Conservation (phyloP, 2,329 filamentous ascomycete genomes). For the Fusarium bactridioides region DNA sequence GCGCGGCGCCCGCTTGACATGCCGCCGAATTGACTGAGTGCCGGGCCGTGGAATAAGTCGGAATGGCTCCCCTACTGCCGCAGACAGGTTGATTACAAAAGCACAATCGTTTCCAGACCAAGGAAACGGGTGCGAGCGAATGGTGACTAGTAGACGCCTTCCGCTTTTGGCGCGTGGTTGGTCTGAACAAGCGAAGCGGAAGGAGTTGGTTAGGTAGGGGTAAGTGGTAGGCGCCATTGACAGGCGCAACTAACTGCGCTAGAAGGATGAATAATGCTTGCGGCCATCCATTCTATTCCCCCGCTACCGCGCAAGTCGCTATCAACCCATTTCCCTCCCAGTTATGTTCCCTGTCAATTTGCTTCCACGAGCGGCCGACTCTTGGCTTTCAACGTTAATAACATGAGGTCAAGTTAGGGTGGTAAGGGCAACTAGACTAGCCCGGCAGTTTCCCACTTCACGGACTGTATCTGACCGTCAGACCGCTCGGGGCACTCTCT, state of each 20-base stretch:
- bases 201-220: conserved; percentile 13
- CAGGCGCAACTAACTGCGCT: conserved; percentile 31
- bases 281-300: conserved; percentile 23
- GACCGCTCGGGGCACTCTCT: neutral
- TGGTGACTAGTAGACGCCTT: conserved; percentile 35
- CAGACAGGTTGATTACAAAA: conserved; percentile 7
- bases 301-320: conserved; percentile 29
- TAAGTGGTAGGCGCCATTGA: conserved; percentile 27
- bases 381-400: conserved; percentile 14
- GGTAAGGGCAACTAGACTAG: conserved; percentile 1
- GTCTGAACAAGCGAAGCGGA: conserved; percentile 26
- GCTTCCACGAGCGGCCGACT: conserved; percentile 17
- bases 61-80: conserved; percentile 25
- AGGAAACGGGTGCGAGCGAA: conserved; percentile 30
- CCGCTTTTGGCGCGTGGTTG: conserved; percentile 37
- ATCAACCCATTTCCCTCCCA: conserved; percentile 2
- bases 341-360: conserved; percentile 5
- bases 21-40: conserved; percentile 32
- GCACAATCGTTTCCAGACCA: neutral
- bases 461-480: conserved; percentile 1
- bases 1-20: conserved; percentile 36
- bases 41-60: conserved; percentile 25
- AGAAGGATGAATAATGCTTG: conserved; percentile 32
- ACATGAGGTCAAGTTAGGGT: neutral
- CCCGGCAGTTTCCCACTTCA: conserved; percentile 19